Evolutionary conservation across 139 green algal genomes (phyloP).

Genomic region (Tetradesmus obliquus): DNA sequence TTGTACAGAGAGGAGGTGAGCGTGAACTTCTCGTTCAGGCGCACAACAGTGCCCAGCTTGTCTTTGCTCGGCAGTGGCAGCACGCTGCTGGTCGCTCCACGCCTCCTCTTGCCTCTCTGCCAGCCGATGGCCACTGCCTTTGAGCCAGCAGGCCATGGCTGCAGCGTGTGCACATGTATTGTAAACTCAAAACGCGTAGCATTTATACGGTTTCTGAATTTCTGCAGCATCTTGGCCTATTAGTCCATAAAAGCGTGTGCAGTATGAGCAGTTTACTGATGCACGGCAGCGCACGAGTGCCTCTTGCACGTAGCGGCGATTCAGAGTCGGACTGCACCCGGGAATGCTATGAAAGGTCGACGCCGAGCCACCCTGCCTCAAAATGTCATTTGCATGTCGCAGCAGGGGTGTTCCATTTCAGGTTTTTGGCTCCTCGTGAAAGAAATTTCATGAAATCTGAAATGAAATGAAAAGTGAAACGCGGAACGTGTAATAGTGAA

Average conservation of each 20-base stretch:
- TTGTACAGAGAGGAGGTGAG: slow-evolving; percentile 71
- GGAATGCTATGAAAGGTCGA: not conserved
- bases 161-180: slow-evolving; percentile 64
- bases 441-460: no score
- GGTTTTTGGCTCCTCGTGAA: no score
- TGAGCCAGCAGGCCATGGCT: slow-evolving; percentile 61
- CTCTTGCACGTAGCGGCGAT: not conserved
- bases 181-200: slow-evolving; percentile 64
- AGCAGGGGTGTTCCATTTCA: no score
- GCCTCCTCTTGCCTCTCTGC: slow-evolving; percentile 69
- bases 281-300: not conserved
- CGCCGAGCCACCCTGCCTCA: not conserved
- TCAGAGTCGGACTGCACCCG: not conserved
- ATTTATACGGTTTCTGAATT: slow-evolving; percentile 60
- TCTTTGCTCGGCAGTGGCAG: slow-evolving; percentile 48
- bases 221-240: slow-evolving; percentile 41
- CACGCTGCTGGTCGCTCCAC: slow-evolving; percentile 64
- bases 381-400: not conserved
- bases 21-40: slow-evolving; percentile 73
- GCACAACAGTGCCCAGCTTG: slow-evolving; percentile 59
- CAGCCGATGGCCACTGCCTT: slow-evolving; percentile 66
- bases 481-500: no score
- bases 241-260: not conserved
- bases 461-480: no score
- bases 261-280: not conserved